Evolutionary conservation across 768 basidiomycete genomes (phyloP).

Genomic region (Hirschioporus abietinus): DNA sequence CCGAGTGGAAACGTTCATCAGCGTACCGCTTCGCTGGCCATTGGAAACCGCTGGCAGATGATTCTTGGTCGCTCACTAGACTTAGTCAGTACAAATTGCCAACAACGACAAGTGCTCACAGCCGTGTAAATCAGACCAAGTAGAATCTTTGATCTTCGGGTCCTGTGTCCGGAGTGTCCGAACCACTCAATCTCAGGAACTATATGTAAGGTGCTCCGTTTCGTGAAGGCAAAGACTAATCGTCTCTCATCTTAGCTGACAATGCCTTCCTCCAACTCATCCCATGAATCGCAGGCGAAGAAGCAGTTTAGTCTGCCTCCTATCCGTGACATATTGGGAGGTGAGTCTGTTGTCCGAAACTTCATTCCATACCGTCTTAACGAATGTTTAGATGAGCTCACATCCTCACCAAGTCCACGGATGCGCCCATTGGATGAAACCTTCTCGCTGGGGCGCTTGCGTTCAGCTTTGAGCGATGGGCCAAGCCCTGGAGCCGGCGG

Average conservation of each 20-base stretch:
- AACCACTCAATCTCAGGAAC: not conserved
- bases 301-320: conserved; percentile 48
- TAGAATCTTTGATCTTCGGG: not conserved
- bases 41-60: not conserved
- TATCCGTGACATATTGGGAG: conserved; percentile 64
- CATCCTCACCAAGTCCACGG: conserved; percentile 32
- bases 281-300: not conserved
- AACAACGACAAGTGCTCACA: not conserved
- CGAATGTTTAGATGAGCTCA: conserved; percentile 39
- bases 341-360: conserved; percentile 29
- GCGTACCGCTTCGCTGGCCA: not conserved
- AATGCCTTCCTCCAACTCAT: conserved; percentile 10
- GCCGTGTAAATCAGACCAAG: not conserved
- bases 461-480: conserved; percentile 28
- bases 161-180: not conserved
- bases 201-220: not conserved
- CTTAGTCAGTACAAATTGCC: not conserved
- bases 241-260: not conserved
- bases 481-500: conserved; percentile 4
- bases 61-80: not conserved
- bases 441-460: conserved; percentile 37
- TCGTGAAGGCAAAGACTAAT: not conserved
- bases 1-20: not conserved
- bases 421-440: conserved; percentile 33
- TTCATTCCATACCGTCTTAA: not conserved